Conservation (phyloP, 1,284 basidiomycete genomes). For the Sporisorium graminicola region DNA sequence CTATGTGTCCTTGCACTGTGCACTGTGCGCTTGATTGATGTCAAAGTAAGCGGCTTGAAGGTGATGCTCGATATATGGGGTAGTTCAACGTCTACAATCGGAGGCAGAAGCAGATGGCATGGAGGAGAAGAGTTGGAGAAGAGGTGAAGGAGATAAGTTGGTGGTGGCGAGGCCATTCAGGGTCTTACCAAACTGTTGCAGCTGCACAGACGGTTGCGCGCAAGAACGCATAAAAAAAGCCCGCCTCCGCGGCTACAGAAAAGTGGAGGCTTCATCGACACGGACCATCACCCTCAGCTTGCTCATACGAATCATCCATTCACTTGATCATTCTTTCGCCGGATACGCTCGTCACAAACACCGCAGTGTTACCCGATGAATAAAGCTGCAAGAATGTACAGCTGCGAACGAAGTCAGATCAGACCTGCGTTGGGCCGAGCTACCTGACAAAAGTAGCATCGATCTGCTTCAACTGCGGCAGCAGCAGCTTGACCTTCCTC, state of each 20-base stretch:
- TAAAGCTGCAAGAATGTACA: not conserved
- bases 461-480: constrained; percentile 91
- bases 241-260: too few species aligned
- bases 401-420: not conserved
- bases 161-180: constrained; percentile 7
- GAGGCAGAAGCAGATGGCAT: too few species aligned
- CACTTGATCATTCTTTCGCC: not conserved
- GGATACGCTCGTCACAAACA: not conserved
- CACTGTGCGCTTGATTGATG: not conserved
- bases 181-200: constrained; percentile 6
- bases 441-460: constrained; percentile 82
- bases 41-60: not conserved
- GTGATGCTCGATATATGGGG: not conserved
- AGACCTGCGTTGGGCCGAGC: constrained; percentile 62
- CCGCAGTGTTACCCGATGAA: not conserved
- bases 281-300: too few species aligned
- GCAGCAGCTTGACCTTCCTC: constrained; percentile 86
- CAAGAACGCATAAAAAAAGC: not conserved
- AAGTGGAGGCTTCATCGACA: not conserved
- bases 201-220: constrained; percentile 9
- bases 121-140: not conserved
- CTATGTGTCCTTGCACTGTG: not conserved
- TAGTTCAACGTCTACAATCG: too few species aligned
- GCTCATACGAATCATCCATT: not conserved
- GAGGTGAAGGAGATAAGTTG: not conserved